phyloP scores from a whole-genome alignment of 83 land plant species.

The Picea abies region DNA sequence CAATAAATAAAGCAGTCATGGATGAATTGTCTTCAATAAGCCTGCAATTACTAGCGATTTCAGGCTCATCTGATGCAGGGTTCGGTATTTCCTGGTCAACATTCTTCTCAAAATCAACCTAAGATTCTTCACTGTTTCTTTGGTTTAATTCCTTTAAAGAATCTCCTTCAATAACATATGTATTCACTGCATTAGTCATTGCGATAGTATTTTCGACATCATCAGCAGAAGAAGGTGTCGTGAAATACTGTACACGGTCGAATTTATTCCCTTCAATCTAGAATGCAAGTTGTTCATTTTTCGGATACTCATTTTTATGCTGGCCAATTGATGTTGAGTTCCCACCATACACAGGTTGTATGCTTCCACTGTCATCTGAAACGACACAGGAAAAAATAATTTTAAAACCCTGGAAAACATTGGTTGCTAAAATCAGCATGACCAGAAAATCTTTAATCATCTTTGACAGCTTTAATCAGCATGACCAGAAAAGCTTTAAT shows the following conservation, averaged over 20 bases:
- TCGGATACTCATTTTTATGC: no score
- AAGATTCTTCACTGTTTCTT: neutral
- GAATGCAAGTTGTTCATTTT: neutral
- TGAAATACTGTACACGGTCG: neutral
- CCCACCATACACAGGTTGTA: no score
- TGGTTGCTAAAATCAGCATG: no score
- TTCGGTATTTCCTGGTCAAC: neutral
- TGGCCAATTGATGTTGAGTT: no score
- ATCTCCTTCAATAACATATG: neutral
- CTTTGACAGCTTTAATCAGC: no score
- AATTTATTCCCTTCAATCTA: neutral
- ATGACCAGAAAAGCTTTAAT: no score
- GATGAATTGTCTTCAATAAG: no score
- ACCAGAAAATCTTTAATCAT: no score
- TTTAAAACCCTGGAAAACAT: no score
- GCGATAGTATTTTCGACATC: constrained; percentile 8
- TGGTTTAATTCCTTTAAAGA: neutral
- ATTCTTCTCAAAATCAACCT: neutral
- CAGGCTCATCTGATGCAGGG: neutral
- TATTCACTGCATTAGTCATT: neutral
- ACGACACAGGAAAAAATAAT: no score
- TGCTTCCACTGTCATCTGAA: no score
- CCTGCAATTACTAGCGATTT: neutral
- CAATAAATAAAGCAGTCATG: no score
- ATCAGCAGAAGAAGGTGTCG: neutral